Conservation (phyloP, 371 early-diverging fungal genomes). For the Entomophthora muscae region DNA sequence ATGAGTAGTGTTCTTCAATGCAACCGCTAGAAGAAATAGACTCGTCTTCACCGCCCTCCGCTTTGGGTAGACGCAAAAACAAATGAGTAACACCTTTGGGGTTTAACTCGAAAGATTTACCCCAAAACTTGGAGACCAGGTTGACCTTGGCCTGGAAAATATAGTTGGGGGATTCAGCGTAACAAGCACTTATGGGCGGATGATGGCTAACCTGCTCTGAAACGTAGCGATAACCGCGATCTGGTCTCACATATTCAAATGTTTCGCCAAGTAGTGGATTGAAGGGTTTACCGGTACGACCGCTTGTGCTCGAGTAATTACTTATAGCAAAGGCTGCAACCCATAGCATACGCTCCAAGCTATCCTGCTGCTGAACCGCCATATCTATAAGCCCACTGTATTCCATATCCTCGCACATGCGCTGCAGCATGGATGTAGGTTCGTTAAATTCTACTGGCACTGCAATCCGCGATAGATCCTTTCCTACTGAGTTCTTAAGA, state of each 20-base stretch:
- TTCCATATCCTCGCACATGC: constrained; percentile 70
- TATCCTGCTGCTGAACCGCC: constrained; percentile 33
- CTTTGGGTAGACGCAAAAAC: constrained; percentile 34
- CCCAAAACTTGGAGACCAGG: constrained; percentile 62
- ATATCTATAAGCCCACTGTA: constrained; percentile 54
- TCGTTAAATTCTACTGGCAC: constrained; percentile 78
- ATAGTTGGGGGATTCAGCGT: constrained; percentile 59
- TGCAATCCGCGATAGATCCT: constrained; percentile 61
- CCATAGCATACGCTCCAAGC: constrained; percentile 44
- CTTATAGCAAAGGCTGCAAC: constrained; percentile 73
- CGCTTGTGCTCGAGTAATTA: constrained; percentile 57
- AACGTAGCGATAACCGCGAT: constrained; percentile 51
- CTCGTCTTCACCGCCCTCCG: constrained; percentile 13
- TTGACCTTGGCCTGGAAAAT: constrained; percentile 59
- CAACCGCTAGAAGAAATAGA: constrained; percentile 15
- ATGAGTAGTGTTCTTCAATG: constrained; percentile 52
- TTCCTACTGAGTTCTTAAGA: constrained; percentile 64
- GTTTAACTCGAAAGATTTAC: constrained; percentile 53
- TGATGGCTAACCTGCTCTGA: constrained; percentile 78
- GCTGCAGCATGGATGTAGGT: constrained; percentile 63
- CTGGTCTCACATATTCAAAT: constrained; percentile 62
- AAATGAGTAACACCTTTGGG: constrained; percentile 65
- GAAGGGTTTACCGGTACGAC: constrained; percentile 66
- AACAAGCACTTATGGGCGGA: constrained; percentile 73
- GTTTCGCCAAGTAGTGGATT: constrained; percentile 81